phyloP scores from a whole-genome alignment of 1,284 basidiomycete species.

The Apiotrichum akiyoshidainum region DNA sequence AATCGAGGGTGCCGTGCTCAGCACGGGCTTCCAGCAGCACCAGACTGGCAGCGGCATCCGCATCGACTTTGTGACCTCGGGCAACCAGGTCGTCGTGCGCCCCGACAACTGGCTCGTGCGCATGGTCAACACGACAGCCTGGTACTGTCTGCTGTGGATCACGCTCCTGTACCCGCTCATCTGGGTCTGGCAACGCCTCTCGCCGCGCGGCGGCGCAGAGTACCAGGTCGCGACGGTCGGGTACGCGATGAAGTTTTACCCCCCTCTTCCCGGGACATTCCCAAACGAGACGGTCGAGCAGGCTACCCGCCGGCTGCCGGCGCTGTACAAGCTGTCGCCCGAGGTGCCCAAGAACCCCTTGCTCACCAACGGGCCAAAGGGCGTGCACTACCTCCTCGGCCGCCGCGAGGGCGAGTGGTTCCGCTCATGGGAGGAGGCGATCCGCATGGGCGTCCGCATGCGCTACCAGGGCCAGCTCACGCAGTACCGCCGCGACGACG shows the following conservation, averaged over 20 bases:
- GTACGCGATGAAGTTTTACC: constrained; percentile 42
- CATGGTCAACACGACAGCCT: constrained; percentile 61
- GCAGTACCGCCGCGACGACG: constrained; percentile 10
- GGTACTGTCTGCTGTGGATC: constrained; percentile 63
- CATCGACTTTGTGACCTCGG: constrained; percentile 54
- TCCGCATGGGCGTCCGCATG: constrained; percentile 57
- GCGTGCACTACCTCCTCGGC: constrained; percentile 54
- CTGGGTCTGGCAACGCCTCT: constrained; percentile 41
- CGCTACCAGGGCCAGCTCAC: constrained; percentile 35
- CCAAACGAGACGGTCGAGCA: constrained; percentile 29
- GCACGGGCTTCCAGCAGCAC: constrained; percentile 56
- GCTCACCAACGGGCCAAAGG: constrained; percentile 38
- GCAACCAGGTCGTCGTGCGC: constrained; percentile 57
- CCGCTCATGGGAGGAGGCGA: constrained; percentile 64
- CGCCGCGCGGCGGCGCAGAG: constrained; percentile 26
- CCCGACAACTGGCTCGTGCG: constrained; percentile 62
- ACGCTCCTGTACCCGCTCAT: constrained; percentile 67
- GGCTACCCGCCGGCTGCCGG: constrained; percentile 33
- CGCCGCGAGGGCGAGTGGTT: constrained; percentile 72
- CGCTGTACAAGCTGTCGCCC: constrained; percentile 39
- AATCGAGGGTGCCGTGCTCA: constrained; percentile 56
- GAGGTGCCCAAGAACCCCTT: constrained; percentile 31
- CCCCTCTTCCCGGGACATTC: constrained; percentile 41
- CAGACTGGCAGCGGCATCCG: constrained; percentile 33
- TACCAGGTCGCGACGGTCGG: constrained; percentile 26